A percentile compares a stretch with the other conserved stretches of the same genome.
These are phyloP conservation scores for Fusarium bulbicola DNA, from an alignment of 2,329 filamentous ascomycete genomes.

Conservation along the genomic window DNA sequence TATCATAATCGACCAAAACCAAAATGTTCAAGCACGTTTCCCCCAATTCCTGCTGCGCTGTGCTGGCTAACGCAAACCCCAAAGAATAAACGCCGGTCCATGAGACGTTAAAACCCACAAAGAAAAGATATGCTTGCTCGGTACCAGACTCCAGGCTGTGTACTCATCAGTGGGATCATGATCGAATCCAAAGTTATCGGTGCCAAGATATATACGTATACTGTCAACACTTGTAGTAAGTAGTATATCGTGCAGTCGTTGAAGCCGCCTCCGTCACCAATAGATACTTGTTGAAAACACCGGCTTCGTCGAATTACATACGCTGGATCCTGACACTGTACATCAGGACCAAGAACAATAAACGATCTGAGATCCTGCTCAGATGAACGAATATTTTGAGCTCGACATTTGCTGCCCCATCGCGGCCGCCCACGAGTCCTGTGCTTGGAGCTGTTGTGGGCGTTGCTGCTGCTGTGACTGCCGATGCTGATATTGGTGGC, in stretches of 20 bases:
- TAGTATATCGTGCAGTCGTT: conserved; percentile 28
- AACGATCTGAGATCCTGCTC: conserved; percentile 31
- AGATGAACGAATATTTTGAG: conserved; percentile 48
- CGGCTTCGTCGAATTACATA: conserved; percentile 15
- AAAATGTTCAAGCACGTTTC: conserved; percentile 12
- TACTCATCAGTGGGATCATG: conserved; percentile 23
- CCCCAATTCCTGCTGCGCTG: background rate
- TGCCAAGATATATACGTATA: background rate
- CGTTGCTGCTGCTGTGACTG: conserved; percentile 26
- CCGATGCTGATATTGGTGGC: conserved; percentile 16
- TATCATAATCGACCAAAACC: conserved; percentile 29
- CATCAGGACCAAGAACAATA: conserved; percentile 16
- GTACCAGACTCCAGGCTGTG: conserved; percentile 38
- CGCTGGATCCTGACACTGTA: background rate
- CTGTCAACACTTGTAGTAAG: conserved; percentile 5
- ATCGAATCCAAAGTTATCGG: conserved; percentile 10
- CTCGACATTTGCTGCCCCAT: conserved; percentile 42
- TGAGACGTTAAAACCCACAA: conserved; percentile 27
- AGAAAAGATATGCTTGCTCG: conserved; percentile 25
- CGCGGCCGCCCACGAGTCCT: conserved; percentile 51
- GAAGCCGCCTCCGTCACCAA: conserved; percentile 10
- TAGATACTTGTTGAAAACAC: conserved; percentile 14
- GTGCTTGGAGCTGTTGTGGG: conserved; percentile 35
- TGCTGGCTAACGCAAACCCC: conserved; percentile 1
- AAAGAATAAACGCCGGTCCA: conserved; percentile 38